These are phyloP conservation scores for Aspergillus sp. DNA, from an alignment of 2,329 filamentous ascomycete genomes.

Conservation along the genomic window DNA sequence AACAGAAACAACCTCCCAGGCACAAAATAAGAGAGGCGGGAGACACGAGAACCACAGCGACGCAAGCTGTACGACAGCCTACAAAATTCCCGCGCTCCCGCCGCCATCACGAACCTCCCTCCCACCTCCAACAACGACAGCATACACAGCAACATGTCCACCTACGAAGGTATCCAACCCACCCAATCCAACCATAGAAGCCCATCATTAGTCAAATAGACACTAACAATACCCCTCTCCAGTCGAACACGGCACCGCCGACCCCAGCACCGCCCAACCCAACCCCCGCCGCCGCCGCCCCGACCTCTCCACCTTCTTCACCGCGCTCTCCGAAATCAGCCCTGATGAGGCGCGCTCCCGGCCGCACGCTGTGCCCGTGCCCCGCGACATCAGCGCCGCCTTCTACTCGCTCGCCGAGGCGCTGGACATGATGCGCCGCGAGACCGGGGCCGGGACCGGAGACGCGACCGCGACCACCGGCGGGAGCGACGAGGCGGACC, in stretches of 20 bases:
- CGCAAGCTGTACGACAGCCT: no score
- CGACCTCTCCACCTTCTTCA: constrained; percentile 65
- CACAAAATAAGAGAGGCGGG: no score
- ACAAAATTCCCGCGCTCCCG: background rate
- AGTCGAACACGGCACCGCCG: constrained; percentile 45
- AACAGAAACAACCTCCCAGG: no score
- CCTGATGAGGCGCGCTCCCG: constrained; percentile 51
- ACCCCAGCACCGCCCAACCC: constrained; percentile 23
- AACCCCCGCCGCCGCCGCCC: constrained; percentile 52
- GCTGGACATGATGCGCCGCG: constrained; percentile 56
- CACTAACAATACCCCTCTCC: constrained; percentile 5
- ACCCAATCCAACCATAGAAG: background rate
- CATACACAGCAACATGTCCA: constrained; percentile 34
- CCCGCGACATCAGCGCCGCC: constrained; percentile 59
- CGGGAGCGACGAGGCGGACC: constrained; percentile 34
- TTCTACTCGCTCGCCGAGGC: constrained; percentile 62
- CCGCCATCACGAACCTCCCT: constrained; percentile 4
- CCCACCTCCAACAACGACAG: constrained; percentile 5
- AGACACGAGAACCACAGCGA: no score
- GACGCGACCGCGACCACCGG: constrained; percentile 28
- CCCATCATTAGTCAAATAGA: background rate
- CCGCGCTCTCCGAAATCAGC: constrained; percentile 58
- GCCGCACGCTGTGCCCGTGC: constrained; percentile 59
- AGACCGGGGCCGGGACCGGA: constrained; percentile 26
- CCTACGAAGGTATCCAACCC: constrained; percentile 38